Base-by-base conservation (phyloP, 2,329 filamentous ascomycete genomes). In the Chrysosphaeria jannelii region DNA sequence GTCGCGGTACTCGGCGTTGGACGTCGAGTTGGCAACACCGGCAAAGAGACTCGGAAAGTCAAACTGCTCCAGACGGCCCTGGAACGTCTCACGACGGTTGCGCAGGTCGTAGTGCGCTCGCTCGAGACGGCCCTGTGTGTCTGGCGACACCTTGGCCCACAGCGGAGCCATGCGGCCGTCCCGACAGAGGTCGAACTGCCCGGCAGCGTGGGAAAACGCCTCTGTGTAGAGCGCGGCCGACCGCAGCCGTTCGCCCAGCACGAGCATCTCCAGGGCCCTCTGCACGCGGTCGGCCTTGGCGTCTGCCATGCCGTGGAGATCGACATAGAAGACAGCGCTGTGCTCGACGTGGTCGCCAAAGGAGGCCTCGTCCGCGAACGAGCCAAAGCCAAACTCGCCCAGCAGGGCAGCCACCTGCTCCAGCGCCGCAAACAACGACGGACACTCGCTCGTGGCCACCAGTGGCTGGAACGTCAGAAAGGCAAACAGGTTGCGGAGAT, bases 31-130 rank as follows among this genome's bases (percentile, higher is more conserved):
- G 36, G 75, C 81, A 32, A 78, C 63, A 16, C 85, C 85, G 0
- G 76, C 62, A 38, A 90, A 93, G 5, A 93, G 49, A 1, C 74
- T 71, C 0, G 79, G 78, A 34, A 90, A 91, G 15, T 91, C 75
- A 34, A 93, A 93, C 29, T 76, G 63, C 27, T 72, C 64, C n/a
- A 93, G 49, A 20, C 72, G 67, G 15, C 50, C 47, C 31, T 72
- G 68, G 32, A 78, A 60, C 25, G 56, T 65, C 29, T 64, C 56
- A 28, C 75, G 57, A 11, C 76, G 62, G 29, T 61, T 65, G 16
- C 69, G 53, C 3, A 93, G 51, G 35, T 90, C 78, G 33, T 89
- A 54, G 23, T 71, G 64, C 2, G 78, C 70, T 29, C 75, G 62
- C 36, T 85, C 75, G 6, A 93, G 50, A n/a, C 72, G 62, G 33